A percentile compares a stretch with the other conserved stretches of the same genome.
Conservation (phyloP, 2,329 filamentous ascomycete species). For the Aureobasidium vineae region DNA sequence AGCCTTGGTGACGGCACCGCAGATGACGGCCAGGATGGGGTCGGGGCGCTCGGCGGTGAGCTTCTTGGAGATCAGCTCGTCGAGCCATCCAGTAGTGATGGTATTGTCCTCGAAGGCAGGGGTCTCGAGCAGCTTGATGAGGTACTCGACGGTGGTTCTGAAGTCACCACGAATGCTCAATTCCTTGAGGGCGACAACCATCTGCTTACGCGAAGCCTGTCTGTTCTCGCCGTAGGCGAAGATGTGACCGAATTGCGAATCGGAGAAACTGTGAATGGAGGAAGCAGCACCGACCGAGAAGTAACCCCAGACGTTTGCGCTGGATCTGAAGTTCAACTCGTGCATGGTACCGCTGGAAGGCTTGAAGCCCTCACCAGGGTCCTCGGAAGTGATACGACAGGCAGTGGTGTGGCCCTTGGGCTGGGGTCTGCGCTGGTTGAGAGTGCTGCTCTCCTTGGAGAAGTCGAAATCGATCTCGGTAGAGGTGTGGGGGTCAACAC, state of each 20-base stretch:
- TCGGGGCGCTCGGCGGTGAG: conserved; percentile 95
- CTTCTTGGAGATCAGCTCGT: conserved; percentile 97
- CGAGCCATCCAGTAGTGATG: conserved; percentile 97
- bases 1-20: conserved; percentile 91
- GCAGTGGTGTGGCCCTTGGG: conserved; percentile 97
- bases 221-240: conserved; percentile 99
- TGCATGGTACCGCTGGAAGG: conserved; percentile 98
- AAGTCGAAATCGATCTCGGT: conserved; percentile 97
- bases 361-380: conserved; percentile 99
- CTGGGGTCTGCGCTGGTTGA: conserved; percentile 82
- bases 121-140: conserved; percentile 98
- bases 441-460: conserved; percentile 75
- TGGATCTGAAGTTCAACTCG: conserved; percentile 97
- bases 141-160: conserved; percentile 95
- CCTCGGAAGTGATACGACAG: conserved; percentile 98
- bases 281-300: conserved; percentile 97
- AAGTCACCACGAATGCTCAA: conserved; percentile 99
- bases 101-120: conserved; percentile 99
- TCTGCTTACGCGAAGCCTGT: conserved; percentile 94
- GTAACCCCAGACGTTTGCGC: conserved; percentile 99
- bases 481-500: conserved; percentile 82
- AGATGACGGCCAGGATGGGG: conserved; percentile 88
- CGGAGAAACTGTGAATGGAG: conserved; percentile 98
- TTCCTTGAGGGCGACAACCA: conserved; percentile 98
- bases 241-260: conserved; percentile 98